phyloP scores from a whole-genome alignment of 1,284 basidiomycete species.

The Pholiota adiposa region DNA sequence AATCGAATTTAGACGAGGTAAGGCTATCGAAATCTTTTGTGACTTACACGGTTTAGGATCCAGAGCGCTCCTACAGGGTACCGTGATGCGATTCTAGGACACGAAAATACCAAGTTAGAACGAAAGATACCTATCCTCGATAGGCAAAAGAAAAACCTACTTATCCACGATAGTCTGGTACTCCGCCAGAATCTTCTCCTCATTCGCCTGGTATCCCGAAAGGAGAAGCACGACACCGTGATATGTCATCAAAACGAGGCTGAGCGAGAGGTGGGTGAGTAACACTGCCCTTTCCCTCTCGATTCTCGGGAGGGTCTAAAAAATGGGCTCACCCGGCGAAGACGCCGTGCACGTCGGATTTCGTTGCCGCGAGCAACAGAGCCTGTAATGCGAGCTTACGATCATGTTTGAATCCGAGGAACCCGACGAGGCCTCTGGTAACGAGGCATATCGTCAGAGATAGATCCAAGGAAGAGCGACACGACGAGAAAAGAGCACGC shows the following conservation, averaged over 20 bases:
- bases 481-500: slow-evolving; percentile 29
- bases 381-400: slow-evolving; percentile 68
- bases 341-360: slow-evolving; percentile 70
- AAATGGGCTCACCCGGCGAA: slow-evolving; percentile 67
- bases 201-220: slow-evolving; percentile 76
- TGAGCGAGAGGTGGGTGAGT: no score
- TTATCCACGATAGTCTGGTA: slow-evolving; percentile 65
- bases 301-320: no score
- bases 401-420: slow-evolving; percentile 76
- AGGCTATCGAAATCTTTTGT: not conserved
- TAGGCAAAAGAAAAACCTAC: slow-evolving; percentile 36
- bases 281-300: no score
- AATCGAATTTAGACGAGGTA: not conserved
- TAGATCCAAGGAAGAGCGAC: not conserved
- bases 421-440: slow-evolving; percentile 65
- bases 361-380: slow-evolving; percentile 65
- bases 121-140: not conserved
- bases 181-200: slow-evolving; percentile 62
- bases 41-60: slow-evolving; percentile 70
- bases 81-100: slow-evolving; percentile 47
- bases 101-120: not conserved
- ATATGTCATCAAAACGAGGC: slow-evolving; percentile 82
- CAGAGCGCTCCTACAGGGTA: slow-evolving; percentile 75
- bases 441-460: not conserved
- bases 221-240: slow-evolving; percentile 71